Conservation (phyloP, 1,139 yeast species). For the Suhomyces ambrosiae region DNA sequence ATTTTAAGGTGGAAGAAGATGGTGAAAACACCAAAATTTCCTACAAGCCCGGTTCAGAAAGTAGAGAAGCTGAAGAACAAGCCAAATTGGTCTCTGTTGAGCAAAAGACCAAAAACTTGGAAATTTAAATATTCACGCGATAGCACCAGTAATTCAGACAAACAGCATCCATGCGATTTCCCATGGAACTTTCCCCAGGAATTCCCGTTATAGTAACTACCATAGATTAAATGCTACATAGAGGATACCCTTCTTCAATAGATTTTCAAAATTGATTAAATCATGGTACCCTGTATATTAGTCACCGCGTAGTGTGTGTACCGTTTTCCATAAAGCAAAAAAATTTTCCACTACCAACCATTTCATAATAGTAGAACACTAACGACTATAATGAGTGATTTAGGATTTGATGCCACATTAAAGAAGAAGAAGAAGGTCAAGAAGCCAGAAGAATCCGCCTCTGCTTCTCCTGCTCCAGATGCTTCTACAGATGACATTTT, state of each 20-base stretch:
- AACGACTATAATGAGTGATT: conserved; percentile 46
- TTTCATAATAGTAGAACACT: conserved; percentile 4
- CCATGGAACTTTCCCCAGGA: neutral
- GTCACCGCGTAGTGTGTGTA: conserved; percentile 10
- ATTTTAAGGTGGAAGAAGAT: conserved; percentile 44
- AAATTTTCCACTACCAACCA: conserved; percentile 11
- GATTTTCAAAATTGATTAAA: neutral
- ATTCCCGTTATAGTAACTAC: too few relatives aligned
- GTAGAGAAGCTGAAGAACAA: conserved; percentile 47
- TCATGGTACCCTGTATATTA: conserved; percentile 9
- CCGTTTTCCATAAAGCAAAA: conserved; percentile 10
- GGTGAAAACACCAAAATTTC: conserved; percentile 51
- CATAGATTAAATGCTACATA: too few relatives aligned
- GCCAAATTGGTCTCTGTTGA: conserved; percentile 27
- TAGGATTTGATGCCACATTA: conserved; percentile 75
- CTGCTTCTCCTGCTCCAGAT: conserved; percentile 35
- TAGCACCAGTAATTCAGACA: too few relatives aligned
- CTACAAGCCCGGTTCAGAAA: conserved; percentile 52
- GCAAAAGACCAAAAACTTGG: conserved; percentile 18
- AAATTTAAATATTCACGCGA: conserved; percentile 2
- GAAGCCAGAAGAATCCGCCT: conserved; percentile 41
- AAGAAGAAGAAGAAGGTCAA: conserved; percentile 80
- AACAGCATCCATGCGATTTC: too few relatives aligned
- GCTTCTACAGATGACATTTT: conserved; percentile 51
- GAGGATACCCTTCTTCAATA: neutral